Evolutionary conservation across 2,329 filamentous ascomycete species (phyloP), one percentile per base, ranked within the genome.

Genomic region (Cordyceps sp.): DNA sequence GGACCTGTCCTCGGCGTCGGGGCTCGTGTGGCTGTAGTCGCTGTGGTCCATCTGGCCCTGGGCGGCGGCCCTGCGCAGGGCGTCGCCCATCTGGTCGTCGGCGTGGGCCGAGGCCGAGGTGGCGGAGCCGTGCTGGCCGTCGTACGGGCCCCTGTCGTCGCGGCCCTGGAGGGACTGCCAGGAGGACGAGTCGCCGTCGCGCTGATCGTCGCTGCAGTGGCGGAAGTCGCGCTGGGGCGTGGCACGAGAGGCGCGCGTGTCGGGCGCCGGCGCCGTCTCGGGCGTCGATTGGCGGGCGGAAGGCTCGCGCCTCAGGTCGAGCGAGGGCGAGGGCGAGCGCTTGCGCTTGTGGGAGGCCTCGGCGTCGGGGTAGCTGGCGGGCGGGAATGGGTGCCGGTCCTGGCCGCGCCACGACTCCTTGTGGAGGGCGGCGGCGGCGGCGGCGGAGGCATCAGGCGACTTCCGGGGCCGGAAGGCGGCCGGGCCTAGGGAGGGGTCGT

Each of bases 271-370:
- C 12, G 48, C 42, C 17, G 43, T 43, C 31, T 57, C 55, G 19
- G 53, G 52, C 12, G 54, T 53, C 5, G 45, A 46, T 36, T 56
- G 50, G 26, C 54, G 49, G 7, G 41, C 35, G 6, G 42, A 37
- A 19, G 36, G 38, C 16, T 64, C 59, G 40, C 55, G 54, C 33
- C 54, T 48, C 6, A 49, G 50, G 34, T 75, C 75, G 24, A 60
- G 51, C 6, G 78, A 81, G 29, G 62, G n/a, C 7, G 25, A 26
- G 25, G 14, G 57, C 6, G 80, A 83, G 37, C 80, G 69, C 53
- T 84, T 88, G 45, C 73, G 70, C 53, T 77, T 78, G 43, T 72
- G 64, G 14, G 64, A 55, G 13, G 45, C 48, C 23, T 74, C 66
- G n/a, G 49, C 45, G 21, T 65, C 59, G 6, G 59, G 41, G 42